Conservation (phyloP, 208 protist genomes). For the Leishmania braziliensis region DNA sequence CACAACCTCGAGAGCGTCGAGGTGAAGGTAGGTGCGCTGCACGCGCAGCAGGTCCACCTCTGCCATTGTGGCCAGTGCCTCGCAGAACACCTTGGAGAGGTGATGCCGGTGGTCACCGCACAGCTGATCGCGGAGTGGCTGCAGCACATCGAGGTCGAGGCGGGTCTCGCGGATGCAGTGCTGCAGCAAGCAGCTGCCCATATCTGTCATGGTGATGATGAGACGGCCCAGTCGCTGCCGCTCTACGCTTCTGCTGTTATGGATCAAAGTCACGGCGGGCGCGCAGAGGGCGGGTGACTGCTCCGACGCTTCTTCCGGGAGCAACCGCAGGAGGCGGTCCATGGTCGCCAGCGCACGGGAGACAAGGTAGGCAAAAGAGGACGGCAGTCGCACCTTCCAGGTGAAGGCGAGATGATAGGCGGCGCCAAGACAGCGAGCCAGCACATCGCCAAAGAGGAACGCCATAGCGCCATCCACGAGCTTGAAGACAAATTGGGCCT, state of each 20-base stretch:
- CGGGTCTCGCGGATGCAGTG: slow-evolving; percentile 36
- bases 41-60: slow-evolving; percentile 31
- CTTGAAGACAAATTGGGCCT: slow-evolving; percentile 29
- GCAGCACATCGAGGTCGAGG: slow-evolving; percentile 41
- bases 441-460: slow-evolving; percentile 71
- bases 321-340: slow-evolving; percentile 24
- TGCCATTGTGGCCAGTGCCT: slow-evolving; percentile 39
- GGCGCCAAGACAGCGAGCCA: slow-evolving; percentile 56
- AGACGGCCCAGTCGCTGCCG: slow-evolving; percentile 39
- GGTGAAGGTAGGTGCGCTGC: slow-evolving; percentile 46
- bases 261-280: slow-evolving; percentile 28
- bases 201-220: slow-evolving; percentile 28
- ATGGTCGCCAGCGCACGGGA: slow-evolving; percentile 36
- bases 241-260: slow-evolving; percentile 24
- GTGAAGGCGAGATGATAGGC: slow-evolving; percentile 48
- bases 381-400: slow-evolving; percentile 48
- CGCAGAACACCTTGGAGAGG: slow-evolving; percentile 61
- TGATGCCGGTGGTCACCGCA: slow-evolving; percentile 34
- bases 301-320: slow-evolving; percentile 23
- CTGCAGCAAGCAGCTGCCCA: slow-evolving; percentile 34
- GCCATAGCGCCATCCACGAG: slow-evolving; percentile 48
- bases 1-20: slow-evolving; percentile 75
- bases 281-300: slow-evolving; percentile 22
- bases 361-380: slow-evolving; percentile 46
- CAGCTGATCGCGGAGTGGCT: slow-evolving; percentile 64